Evolutionary conservation across 2,329 filamentous ascomycete species (phyloP), one percentile per base, ranked within the genome.

Genomic region (Cytospora leucostoma): DNA sequence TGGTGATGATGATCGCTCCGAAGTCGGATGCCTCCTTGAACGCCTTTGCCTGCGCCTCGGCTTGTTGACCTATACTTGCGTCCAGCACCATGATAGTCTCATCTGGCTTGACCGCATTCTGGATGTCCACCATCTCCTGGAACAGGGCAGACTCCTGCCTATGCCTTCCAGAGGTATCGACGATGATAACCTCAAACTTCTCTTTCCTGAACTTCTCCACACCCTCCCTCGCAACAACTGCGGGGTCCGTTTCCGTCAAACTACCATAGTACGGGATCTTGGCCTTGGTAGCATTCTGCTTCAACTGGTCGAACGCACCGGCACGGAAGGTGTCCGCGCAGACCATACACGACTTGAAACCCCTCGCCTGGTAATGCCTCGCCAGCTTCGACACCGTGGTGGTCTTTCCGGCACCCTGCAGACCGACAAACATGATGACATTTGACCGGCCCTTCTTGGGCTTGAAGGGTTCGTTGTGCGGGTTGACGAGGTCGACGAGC

Each of bases 171-270:
- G 92, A 96, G 0, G 95, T 99, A 79, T 99, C 95, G 61, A 99
- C 95, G 67, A 99, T 98, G 72, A 99, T 99, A 69, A 99, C 89
- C 77, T 99, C 95, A 74, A 99, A 99, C 55, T 88, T 86, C 80
- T 99, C 95, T 82, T 97, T 98, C 81, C 97, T 97, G 83, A 99
- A 99, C 78, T 98, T 96, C 54, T 97, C 93, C 37, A 99, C 95
- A 78, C 95, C 95, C 70, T 97, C 93, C n/a, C 88, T 86, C 0
- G 95, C 94, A 19, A 99, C 95, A 7, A 93, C 88, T 0, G 94
- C 93, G 0, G 95, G 95, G 73, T 99, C 95, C 8, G 93, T 97
- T 79, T 99, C 93, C 3, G 94, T 99, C 68, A 99, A 82, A 63
- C 92, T 96, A 71, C 95, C 95, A 75, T 96, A 99, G 83, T 99